Percentiles rank a stretch among this genome's conserved stretches.
Evolutionary conservation across 768 basidiomycete genomes (phyloP).

Genomic region (Boletus subcaerulescens): DNA sequence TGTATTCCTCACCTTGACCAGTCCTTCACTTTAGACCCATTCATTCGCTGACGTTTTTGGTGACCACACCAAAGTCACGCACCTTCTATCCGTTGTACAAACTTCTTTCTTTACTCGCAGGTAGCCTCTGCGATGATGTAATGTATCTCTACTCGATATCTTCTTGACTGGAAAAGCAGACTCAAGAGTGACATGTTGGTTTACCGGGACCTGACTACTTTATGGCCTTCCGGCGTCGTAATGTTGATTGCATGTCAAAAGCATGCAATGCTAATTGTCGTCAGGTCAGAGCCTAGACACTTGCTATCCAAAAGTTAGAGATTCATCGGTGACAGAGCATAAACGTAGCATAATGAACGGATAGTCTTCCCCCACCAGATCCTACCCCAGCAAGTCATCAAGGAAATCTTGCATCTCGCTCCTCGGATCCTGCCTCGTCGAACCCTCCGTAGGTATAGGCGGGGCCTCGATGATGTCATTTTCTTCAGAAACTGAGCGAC

Average conservation of each 20-base stretch:
- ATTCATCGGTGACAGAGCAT: background rate
- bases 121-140: background rate
- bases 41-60: slow-evolving; percentile 2
- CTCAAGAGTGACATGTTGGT: background rate
- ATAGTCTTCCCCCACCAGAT: background rate
- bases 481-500: slow-evolving; percentile 23
- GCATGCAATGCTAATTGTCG: background rate
- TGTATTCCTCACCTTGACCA: background rate
- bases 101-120: background rate
- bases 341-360: background rate
- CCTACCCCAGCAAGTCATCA: slow-evolving; percentile 57
- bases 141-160: slow-evolving; percentile 6
- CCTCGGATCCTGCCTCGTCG: slow-evolving; percentile 41
- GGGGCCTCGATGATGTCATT: slow-evolving; percentile 46
- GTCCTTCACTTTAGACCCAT: background rate
- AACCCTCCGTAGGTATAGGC: slow-evolving; percentile 43
- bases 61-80: background rate
- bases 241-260: background rate
- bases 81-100: slow-evolving; percentile 5
- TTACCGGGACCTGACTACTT: background rate
- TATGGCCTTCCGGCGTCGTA: too few species aligned
- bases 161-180: background rate
- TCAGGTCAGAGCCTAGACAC: background rate
- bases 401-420: slow-evolving; percentile 69
- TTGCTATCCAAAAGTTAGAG: background rate